Evolutionary conservation across 139 green algal species (phyloP), one percentile per base, ranked within the genome.

Genomic region (Closterium sp.): DNA sequence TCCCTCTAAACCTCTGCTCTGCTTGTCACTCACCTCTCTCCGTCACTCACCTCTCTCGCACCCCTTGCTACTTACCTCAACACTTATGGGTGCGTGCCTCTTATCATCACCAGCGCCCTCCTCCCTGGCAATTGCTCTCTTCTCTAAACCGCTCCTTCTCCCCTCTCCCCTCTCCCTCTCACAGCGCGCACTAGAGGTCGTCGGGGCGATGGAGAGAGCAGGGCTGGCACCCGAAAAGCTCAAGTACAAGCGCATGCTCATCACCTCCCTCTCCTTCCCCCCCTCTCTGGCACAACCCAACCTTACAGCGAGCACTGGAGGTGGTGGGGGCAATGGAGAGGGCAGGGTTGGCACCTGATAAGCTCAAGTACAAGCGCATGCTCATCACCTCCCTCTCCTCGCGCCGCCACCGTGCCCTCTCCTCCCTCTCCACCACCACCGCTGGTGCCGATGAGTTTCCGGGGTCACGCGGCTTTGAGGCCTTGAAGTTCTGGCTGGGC

Each of bases 401-500:
- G 30, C 30, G 31, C 28, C 21, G 89, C 21, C 28, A 91, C 27
- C 29, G 28, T 9, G 28, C n/a, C 19, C 85, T 87, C 85, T 87
- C 85, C 85, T 28, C 85, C 10, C 85, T 30, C 28, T 30, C 85
- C 85, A 87, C 21, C 85, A 87, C 21, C 28, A 31, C 21, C 85
- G 22, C 21, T 29, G 85, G 1, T 24, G 2, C n/a, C 3, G 85
- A 87, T 21, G 85, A 30, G 27, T 30, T 31, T 2, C 85, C 85
- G 85, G 30, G 86, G 30, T 28, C 21, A 1, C 90, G 32, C 9
- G 70, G 90, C 30, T 13, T 93, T 30, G 91, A 93, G 17, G 87
- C 87, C 9, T 31, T 93, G 31, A 93, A 93, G 24, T 93, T 93
- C 73, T 93, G 91, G 91, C 88, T 93, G 21, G 91, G 91, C 9